These are phyloP conservation scores for Nannochloropsis salina DNA, from an alignment of 108 stramenopile genomes.

Conservation along the genomic window DNA sequence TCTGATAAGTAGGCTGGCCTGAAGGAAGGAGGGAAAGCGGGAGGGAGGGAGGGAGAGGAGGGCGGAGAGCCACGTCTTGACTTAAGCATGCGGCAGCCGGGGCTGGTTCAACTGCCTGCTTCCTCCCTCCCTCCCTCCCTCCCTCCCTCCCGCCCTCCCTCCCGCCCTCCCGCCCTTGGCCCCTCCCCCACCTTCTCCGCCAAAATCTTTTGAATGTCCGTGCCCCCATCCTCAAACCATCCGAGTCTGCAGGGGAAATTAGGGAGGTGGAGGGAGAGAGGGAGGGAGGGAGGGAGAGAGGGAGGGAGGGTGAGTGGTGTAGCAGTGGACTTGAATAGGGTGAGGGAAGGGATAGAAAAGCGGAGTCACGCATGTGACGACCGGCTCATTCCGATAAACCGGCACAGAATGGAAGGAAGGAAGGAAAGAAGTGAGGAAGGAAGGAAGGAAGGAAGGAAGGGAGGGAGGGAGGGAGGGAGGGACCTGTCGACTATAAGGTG, in stretches of 20 bases:
- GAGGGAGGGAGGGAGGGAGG: background rate
- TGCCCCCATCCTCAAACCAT: background rate
- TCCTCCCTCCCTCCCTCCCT: background rate
- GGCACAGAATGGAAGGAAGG: constrained; percentile 11
- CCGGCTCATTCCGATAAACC: too few species aligned
- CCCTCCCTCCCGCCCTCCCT: background rate
- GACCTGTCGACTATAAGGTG: too few species aligned
- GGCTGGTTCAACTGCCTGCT: too few species aligned
- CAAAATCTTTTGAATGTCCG: background rate
- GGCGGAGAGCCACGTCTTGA: too few species aligned
- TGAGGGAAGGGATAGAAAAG: background rate
- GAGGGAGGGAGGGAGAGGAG: too few species aligned
- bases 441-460: background rate
- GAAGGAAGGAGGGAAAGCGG: too few species aligned
- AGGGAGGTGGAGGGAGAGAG: background rate
- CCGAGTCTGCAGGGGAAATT: too few species aligned
- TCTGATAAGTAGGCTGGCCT: too few species aligned
- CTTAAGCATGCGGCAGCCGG: too few species aligned
- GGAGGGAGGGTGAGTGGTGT: too few species aligned
- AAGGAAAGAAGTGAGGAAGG: background rate
- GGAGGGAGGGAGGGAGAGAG: background rate
- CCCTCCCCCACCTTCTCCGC: background rate
- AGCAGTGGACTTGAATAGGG: too few species aligned
- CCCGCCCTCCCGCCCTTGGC: background rate
- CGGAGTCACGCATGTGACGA: too few species aligned